Base-by-base conservation (phyloP, 2,329 filamentous ascomycete species). In the Colletotrichum melonis region DNA sequence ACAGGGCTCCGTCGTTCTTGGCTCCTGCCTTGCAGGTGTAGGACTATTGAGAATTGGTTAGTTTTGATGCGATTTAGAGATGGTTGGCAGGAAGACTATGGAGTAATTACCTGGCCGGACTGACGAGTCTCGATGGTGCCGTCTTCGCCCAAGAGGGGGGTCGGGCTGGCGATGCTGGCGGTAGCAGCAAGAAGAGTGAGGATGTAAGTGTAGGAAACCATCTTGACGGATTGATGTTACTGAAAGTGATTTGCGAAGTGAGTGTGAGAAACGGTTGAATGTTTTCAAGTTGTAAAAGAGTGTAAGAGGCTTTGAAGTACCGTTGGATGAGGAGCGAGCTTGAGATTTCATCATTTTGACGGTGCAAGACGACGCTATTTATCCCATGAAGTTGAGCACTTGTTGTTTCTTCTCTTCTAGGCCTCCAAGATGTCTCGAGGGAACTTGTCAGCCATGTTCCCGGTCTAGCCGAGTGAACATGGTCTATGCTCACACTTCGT, bases 201-300 rank as follows among this genome's bases (percentile, higher is more conserved):
- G 35, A 65, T 30, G 5, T 65, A 38, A 65, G 63, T 56, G 46
- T 56, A 56, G 8, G 52, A 57, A 65, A 42, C 14, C 30, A 42
- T 42, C 38, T 26, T 56, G 22, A 26, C 22, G 2, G 6, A 5
- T 42, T 42, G 11, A 1, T 56, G 54, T 28, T 19, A 28, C 54
- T 19, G 16, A 28, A 52, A 11, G 49, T 64, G n/a, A 64, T 26
- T 42, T 42, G 12, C 42, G n/a, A 22, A 64, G 55, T 2, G 62
- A 38, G 28, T 55, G 28, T 55, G 49, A 30, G 14, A 26, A 30
- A 8, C 3, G 14, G 0, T 26, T 19, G 14, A 19, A 19, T 19
- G 24, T 55, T 49, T 1, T 55, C 26, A 26, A 32, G 46, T 19
- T 55, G n/a, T 16, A 55, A 30, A 30, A 9, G 62, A 52, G 62